Evolutionary conservation across 306 rosid species (phyloP), one percentile per base, ranked within the genome.

Genomic region (Mucuna pruriens): DNA sequence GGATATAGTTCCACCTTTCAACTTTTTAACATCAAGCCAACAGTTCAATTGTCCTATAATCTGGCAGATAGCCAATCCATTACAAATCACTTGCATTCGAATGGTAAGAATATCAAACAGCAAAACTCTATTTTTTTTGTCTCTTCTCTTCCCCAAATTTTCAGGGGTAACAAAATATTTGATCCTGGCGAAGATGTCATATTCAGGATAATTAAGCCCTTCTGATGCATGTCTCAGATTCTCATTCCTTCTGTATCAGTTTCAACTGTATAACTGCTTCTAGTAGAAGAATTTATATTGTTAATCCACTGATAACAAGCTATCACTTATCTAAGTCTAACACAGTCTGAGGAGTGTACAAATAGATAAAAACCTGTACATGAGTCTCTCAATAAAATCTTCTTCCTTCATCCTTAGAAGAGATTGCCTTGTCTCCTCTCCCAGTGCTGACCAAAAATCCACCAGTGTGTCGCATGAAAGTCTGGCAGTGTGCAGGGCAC

Each of bases 371-470:
- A 88, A 96, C 99, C 99, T 96, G 98, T 84, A 94, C 97, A 92
- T 90, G 76, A 96, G 98, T 86, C 99, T 90, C 89, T 96, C 97
- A 42, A 93, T 96, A 85, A 96, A 96, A 93, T 96, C 99, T 78
- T 96, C 99, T 84, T 96, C 99, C 90, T 96, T 96, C 98, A 96
- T 96, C 85, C 97, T 90, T 67, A 96, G 88, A 85, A 96, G 99
- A 73, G 99, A 96, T 54, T 86, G 93, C 29, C 91, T 90, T 70
- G 99, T 94, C 88, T 96, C 99, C 55, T 96, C 99, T 79, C 99
- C 99, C 64, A 96, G 88, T 34, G 98, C 99, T 34, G 98, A 92
- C 99, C 99, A 96, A 81, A 96, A 96, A 80, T 96, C 99, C 71
- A 96, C 94, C 85, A 96, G 83, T 40, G 99, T 96, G 77, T 96